phyloP scores from a whole-genome alignment of 768 basidiomycete genomes.

The Xerocomus spinulosus region DNA sequence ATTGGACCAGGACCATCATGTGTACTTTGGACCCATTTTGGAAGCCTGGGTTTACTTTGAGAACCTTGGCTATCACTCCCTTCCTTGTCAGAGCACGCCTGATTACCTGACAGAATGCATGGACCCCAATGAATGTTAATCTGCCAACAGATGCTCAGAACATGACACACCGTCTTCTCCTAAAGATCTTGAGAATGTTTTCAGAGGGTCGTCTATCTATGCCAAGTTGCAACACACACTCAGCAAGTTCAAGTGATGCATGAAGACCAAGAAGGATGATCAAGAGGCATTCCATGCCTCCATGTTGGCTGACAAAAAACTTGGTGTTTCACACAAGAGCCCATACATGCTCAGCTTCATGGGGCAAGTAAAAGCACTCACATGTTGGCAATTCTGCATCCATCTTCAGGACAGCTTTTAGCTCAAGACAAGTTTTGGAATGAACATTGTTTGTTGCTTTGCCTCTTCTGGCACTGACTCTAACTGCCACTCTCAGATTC shows the following conservation, averaged over 20 bases:
- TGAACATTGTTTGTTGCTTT: constrained; percentile 49
- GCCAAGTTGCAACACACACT: constrained; percentile 42
- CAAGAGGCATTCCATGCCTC: constrained; percentile 76
- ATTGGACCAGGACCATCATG: constrained; percentile 73
- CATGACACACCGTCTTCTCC: constrained; percentile 60
- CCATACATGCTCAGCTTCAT: constrained; percentile 80
- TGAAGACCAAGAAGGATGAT: constrained; percentile 59
- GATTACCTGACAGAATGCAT: constrained; percentile 85
- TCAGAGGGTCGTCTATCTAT: constrained; percentile 44
- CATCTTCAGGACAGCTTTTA: constrained; percentile 76
- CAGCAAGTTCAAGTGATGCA: constrained; percentile 49
- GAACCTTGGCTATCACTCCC: constrained; percentile 62
- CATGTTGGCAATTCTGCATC: constrained; percentile 68
- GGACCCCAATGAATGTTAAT: constrained; percentile 81
- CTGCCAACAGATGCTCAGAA: constrained; percentile 56
- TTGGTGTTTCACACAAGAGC: constrained; percentile 69
- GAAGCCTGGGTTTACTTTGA: constrained; percentile 80
- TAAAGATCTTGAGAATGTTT: constrained; percentile 61
- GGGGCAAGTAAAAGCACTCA: constrained; percentile 68
- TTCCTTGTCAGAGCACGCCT: constrained; percentile 79
- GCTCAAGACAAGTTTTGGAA: constrained; percentile 61
- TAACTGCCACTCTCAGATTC: constrained; percentile 8
- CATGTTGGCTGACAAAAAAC: constrained; percentile 72
- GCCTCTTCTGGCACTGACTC: neutral
- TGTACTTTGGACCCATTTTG: constrained; percentile 71